Conservation (phyloP, 78 protist genomes). For the Dictyostelium purpureum region DNA sequence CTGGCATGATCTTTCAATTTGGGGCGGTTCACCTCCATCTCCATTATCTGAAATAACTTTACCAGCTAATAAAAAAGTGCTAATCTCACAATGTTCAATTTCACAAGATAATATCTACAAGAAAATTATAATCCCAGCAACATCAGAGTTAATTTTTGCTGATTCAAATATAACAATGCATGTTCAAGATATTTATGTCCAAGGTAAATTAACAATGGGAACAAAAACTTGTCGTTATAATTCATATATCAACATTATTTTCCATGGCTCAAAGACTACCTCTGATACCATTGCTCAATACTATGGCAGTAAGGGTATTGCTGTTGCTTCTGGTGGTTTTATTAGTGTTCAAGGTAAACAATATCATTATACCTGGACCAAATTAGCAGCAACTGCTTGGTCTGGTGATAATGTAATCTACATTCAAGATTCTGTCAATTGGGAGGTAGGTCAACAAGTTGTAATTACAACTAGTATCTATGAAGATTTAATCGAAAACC, state of each 20-base stretch:
- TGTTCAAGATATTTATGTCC: conserved; percentile 30
- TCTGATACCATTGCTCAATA: conserved; percentile 4
- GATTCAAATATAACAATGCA: conserved; percentile 45
- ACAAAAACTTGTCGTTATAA: conserved; percentile 45
- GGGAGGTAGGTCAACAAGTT: conserved; percentile 83
- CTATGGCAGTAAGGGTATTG: conserved; percentile 71
- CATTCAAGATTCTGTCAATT: conserved; percentile 77
- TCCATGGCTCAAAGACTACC: conserved; percentile 27
- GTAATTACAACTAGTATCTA: conserved; percentile 71
- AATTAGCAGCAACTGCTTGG: conserved; percentile 62
- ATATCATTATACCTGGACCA: conserved; percentile 80
- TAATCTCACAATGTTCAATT: conserved; percentile 47
- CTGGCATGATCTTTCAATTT: conserved; percentile 74
- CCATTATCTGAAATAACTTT: conserved; percentile 9
- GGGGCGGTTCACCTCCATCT: conserved; percentile 33
- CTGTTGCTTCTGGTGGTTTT: conserved; percentile 22
- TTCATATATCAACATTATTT: conserved; percentile 12
- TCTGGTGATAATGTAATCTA: conserved; percentile 51
- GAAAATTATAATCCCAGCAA: conserved; percentile 31
- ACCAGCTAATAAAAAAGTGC: conserved; percentile 29
- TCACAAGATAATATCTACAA: conserved; percentile 19
- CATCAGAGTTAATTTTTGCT: conserved; percentile 28
- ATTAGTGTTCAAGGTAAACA: conserved; percentile 75
- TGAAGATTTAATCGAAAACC: conserved; percentile 36
- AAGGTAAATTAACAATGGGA: conserved; percentile 66